Percentiles rank a stretch among this genome's conserved stretches.
These are phyloP conservation scores for Moniliella sp. DNA, from an alignment of 1,284 basidiomycete species.

Conservation along the genomic window DNA sequence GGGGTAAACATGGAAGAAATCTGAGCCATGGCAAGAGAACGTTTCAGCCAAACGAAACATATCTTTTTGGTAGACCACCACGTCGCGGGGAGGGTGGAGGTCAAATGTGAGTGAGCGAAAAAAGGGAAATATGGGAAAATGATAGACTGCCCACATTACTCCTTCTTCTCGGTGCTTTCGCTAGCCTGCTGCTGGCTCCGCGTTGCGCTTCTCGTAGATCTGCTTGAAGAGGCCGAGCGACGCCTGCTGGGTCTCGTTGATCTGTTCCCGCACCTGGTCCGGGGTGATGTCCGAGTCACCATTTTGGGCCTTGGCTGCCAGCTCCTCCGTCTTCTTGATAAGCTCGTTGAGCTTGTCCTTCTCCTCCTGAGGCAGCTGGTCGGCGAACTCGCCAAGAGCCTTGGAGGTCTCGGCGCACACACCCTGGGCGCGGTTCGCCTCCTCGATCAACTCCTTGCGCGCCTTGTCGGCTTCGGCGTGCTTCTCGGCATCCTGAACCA, in stretches of 20 bases:
- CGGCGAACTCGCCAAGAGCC: slow-evolving; percentile 89
- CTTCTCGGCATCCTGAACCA: slow-evolving; percentile 82
- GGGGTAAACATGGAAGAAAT: too few species aligned
- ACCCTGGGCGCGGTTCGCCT: slow-evolving; percentile 86
- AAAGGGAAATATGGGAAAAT: too few species aligned
- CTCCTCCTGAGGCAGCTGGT: slow-evolving; percentile 78
- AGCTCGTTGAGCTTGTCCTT: slow-evolving; percentile 55
- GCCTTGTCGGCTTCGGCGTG: slow-evolving; percentile 53
- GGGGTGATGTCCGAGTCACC: slow-evolving; percentile 71
- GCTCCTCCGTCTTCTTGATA: slow-evolving; percentile 64
- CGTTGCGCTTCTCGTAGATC: slow-evolving; percentile 77
- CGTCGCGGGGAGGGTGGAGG: too few species aligned
- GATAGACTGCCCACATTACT: too few species aligned
- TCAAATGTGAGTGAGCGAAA: too few species aligned
- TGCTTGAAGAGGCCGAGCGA: slow-evolving; percentile 94
- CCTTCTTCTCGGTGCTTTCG: too few species aligned
- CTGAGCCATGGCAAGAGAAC: too few species aligned
- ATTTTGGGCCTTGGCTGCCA: slow-evolving; percentile 74
- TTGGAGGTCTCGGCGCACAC: slow-evolving; percentile 89
- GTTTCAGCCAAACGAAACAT: too few species aligned
- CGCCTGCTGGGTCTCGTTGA: slow-evolving; percentile 79
- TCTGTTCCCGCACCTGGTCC: slow-evolving; percentile 73
- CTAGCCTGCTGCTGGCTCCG: too few species aligned
- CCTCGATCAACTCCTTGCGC: slow-evolving; percentile 71
- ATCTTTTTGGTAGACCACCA: too few species aligned